phyloP scores from a whole-genome alignment of 345 rosid genomes.

The Dovyalis caffra region DNA sequence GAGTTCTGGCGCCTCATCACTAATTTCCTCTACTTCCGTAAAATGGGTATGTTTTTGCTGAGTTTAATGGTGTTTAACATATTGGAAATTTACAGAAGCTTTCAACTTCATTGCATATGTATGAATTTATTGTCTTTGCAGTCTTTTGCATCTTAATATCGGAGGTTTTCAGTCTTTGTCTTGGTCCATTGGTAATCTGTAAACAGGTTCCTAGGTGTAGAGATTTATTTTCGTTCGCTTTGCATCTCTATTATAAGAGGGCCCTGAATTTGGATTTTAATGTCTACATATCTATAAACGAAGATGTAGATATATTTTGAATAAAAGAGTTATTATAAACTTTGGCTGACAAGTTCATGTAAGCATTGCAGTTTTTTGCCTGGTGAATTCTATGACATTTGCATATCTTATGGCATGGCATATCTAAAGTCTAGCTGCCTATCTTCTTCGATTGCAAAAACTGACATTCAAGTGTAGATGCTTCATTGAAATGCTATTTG shows the following conservation, averaged over 20 bases:
- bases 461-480: neutral
- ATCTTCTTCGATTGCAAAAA: neutral
- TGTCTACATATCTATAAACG: neutral
- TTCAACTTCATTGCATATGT: neutral
- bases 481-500: neutral
- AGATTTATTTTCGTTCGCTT: neutral
- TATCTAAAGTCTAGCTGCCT: neutral
- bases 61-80: neutral
- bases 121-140: neutral
- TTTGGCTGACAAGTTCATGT: neutral
- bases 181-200: neutral
- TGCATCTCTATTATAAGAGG: neutral
- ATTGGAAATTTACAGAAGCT: neutral
- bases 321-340: neutral
- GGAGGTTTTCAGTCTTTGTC: neutral
- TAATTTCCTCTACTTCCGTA: constrained; percentile 90
- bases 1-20: constrained; percentile 98
- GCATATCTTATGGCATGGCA: neutral
- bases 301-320: neutral
- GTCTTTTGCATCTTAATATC: neutral
- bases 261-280: neutral
- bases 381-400: neutral
- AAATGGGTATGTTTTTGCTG: constrained; percentile 64
- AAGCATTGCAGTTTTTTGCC: neutral
- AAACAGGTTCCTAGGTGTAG: neutral